phyloP scores from a whole-genome alignment of 2,329 filamentous ascomycete genomes.

The Fusarium coffeatum region DNA sequence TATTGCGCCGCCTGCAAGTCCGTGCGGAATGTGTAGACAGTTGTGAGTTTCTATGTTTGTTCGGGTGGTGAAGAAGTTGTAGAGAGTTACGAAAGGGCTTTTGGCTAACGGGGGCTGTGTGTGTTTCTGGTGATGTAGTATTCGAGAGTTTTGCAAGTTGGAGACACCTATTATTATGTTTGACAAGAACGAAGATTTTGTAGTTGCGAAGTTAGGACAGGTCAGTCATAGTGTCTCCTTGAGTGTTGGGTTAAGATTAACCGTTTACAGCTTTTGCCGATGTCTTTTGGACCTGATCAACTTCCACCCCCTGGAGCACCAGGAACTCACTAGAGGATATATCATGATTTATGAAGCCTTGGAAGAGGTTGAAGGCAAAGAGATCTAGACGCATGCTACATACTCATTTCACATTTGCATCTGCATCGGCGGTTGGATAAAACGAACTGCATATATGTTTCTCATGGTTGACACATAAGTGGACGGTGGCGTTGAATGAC shows the following conservation, averaged over 20 bases:
- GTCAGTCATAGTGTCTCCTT: constrained; percentile 53
- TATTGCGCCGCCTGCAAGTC: constrained; percentile 74
- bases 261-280: constrained; percentile 68
- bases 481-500: not conserved
- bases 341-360: not conserved
- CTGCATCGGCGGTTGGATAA: constrained; percentile 9
- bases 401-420: not conserved
- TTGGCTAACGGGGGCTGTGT: constrained; percentile 29
- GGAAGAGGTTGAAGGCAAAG: not conserved
- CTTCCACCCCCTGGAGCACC: constrained; percentile 56
- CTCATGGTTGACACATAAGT: not conserved
- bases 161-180: constrained; percentile 90
- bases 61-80: not conserved
- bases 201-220: constrained; percentile 76
- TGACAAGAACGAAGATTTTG: constrained; percentile 79
- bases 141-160: constrained; percentile 79
- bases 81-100: not conserved
- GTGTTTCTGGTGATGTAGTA: constrained; percentile 58
- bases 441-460: constrained; percentile 2
- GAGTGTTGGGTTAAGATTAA: constrained; percentile 8
- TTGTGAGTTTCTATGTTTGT: constrained; percentile 69
- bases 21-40: constrained; percentile 96
- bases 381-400: not conserved
- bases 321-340: not conserved
- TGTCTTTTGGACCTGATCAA: constrained; percentile 75